phyloP scores from a whole-genome alignment of 1,139 yeast species.

The Pichia sp. region DNA sequence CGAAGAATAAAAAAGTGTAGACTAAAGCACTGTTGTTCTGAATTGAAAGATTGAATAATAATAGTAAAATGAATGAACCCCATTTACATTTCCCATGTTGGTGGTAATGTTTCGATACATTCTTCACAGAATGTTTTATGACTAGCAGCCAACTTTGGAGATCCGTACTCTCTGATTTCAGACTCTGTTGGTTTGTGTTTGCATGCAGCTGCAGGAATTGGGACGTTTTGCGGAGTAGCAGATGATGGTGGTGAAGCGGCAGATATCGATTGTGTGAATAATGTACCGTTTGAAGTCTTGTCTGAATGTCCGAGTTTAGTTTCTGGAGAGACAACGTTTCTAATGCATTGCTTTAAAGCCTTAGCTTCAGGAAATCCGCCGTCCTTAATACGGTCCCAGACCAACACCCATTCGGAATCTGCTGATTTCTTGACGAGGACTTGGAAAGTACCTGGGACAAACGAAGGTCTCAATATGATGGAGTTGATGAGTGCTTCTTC shows the following conservation, averaged over 20 bases:
- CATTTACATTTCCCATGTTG: slow-evolving; percentile 28
- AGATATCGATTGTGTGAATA: neutral
- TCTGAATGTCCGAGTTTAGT: slow-evolving; percentile 48
- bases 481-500: slow-evolving; percentile 42
- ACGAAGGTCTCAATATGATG: slow-evolving; percentile 49
- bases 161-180: slow-evolving; percentile 13
- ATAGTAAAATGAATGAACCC: neutral
- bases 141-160: slow-evolving; percentile 15
- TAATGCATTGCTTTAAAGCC: slow-evolving; percentile 50
- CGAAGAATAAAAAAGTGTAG: neutral
- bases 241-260: neutral
- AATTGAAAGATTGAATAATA: neutral
- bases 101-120: slow-evolving; percentile 27
- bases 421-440: slow-evolving; percentile 37
- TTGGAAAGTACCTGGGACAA: slow-evolving; percentile 50
- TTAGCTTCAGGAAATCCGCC: slow-evolving; percentile 70
- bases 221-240: neutral
- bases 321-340: slow-evolving; percentile 47
- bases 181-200: slow-evolving; percentile 9
- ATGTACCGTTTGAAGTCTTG: slow-evolving; percentile 22
- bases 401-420: slow-evolving; percentile 27
- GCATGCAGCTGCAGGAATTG: neutral
- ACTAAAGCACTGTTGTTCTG: neutral
- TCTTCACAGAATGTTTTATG: slow-evolving; percentile 25
- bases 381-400: slow-evolving; percentile 55